Percentiles rank a stretch among this genome's conserved stretches.
phyloP scores from a whole-genome alignment of 2,329 filamentous ascomycete genomes.

The Aspergillus amoenus region DNA sequence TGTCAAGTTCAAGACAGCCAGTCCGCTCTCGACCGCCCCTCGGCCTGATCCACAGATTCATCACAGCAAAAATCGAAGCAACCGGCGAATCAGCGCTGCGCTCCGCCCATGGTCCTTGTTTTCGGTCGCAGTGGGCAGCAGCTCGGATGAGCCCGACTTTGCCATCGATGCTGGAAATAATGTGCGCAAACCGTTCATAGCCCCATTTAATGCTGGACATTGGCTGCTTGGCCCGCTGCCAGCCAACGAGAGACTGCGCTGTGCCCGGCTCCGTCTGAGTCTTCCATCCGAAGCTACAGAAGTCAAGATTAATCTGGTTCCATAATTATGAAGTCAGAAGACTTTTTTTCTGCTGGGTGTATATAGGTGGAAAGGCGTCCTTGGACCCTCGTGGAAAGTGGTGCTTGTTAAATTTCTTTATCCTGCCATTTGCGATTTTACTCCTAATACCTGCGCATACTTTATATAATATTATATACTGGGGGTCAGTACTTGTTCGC shows the following conservation, averaged over 20 bases:
- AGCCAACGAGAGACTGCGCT: neutral
- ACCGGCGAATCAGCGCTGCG: neutral
- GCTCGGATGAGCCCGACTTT: conserved; percentile 2
- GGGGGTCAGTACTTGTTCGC: neutral
- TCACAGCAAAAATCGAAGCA: neutral
- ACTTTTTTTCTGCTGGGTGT: conserved; percentile 1
- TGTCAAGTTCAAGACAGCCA: neutral
- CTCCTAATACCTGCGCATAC: neutral
- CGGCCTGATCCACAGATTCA: neutral
- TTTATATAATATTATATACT: too few species aligned
- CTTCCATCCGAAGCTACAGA: neutral
- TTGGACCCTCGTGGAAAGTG: neutral
- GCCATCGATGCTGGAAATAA: conserved; percentile 1
- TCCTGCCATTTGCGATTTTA: neutral
- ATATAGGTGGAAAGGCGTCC: conserved; percentile 3
- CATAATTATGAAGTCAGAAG: conserved; percentile 11
- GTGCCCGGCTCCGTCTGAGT: neutral
- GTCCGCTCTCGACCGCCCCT: neutral
- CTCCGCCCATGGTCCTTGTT: neutral
- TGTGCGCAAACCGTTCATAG: conserved; percentile 1
- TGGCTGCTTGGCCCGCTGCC: neutral
- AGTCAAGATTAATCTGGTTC: conserved; percentile 9
- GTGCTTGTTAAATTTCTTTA: neutral
- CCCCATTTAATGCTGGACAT: neutral
- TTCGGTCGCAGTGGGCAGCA: neutral